phyloP scores from a whole-genome alignment of 345 rosid species.

The Aegle marmelos region DNA sequence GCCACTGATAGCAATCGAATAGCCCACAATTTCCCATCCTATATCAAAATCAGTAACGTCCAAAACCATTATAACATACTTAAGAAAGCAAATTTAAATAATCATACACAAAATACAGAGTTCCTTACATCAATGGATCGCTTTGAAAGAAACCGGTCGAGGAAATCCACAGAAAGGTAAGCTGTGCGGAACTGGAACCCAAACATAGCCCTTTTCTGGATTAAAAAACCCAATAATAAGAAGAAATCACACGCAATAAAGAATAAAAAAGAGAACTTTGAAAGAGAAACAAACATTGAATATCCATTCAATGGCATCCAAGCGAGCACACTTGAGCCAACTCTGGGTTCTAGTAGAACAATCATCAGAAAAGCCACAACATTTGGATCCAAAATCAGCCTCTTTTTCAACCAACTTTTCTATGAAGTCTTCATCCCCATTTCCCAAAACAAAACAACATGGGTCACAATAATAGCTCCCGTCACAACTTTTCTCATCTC shows the following conservation, averaged over 20 bases:
- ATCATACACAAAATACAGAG: neutral
- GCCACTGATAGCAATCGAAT: slow-evolving; percentile 66
- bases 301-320: slow-evolving; percentile 77
- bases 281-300: slow-evolving; percentile 45
- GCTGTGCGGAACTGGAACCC: slow-evolving; percentile 71
- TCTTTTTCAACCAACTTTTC: slow-evolving; percentile 38
- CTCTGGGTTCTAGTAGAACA: neutral
- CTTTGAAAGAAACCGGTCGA: slow-evolving; percentile 65
- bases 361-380: slow-evolving; percentile 17
- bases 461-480: neutral
- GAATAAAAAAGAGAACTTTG: neutral
- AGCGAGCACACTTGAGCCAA: slow-evolving; percentile 47
- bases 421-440: slow-evolving; percentile 43
- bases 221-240: slow-evolving; percentile 3
- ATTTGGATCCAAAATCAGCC: slow-evolving; percentile 22
- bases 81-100: neutral
- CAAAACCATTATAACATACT: neutral
- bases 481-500: slow-evolving; percentile 16
- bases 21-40: slow-evolving; percentile 78
- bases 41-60: slow-evolving; percentile 10
- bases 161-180: slow-evolving; percentile 61
- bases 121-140: slow-evolving; percentile 62
- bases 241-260: neutral
- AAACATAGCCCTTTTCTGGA: slow-evolving; percentile 58
- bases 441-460: slow-evolving; percentile 20